These are phyloP conservation scores for Collybia nuda DNA, from an alignment of 768 basidiomycete genomes.

Conservation along the genomic window DNA sequence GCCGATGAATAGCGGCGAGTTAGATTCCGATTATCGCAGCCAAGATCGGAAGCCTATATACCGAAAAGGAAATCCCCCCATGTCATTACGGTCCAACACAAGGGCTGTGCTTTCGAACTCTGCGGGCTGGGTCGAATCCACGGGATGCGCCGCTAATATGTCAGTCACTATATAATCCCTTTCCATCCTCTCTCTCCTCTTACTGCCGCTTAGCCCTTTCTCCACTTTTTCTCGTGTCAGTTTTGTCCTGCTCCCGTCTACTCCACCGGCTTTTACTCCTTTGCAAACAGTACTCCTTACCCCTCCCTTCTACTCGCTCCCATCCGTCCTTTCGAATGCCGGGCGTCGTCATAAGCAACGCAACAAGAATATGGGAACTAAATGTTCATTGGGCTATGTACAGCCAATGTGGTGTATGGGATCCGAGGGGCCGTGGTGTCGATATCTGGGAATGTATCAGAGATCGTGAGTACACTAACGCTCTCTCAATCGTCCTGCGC, in stretches of 20 bases:
- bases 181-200: not conserved
- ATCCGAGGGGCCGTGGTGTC: constrained; percentile 62
- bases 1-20: not conserved
- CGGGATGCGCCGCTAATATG: constrained; percentile 16
- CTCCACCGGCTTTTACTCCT: not conserved
- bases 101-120: constrained; percentile 14
- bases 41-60: constrained; percentile 5
- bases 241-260: not conserved
- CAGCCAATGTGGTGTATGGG: constrained; percentile 74
- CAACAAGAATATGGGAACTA: constrained; percentile 70
- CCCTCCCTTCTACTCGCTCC: constrained; percentile 6
- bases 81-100: constrained; percentile 15
- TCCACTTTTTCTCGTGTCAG: not conserved
- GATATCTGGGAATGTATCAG: constrained; percentile 76
- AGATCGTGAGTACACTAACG: constrained; percentile 51
- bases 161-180: constrained; percentile 18
- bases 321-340: constrained; percentile 26
- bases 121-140: not conserved
- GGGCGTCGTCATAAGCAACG: constrained; percentile 55
- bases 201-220: not conserved
- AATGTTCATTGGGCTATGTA: constrained; percentile 64
- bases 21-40: constrained; percentile 15
- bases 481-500: constrained; percentile 1
- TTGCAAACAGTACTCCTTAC: not conserved
- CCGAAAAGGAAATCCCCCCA: constrained; percentile 11